Evolutionary conservation across 1,284 basidiomycete species (phyloP).

Genomic region (Marasmius fiardii): DNA sequence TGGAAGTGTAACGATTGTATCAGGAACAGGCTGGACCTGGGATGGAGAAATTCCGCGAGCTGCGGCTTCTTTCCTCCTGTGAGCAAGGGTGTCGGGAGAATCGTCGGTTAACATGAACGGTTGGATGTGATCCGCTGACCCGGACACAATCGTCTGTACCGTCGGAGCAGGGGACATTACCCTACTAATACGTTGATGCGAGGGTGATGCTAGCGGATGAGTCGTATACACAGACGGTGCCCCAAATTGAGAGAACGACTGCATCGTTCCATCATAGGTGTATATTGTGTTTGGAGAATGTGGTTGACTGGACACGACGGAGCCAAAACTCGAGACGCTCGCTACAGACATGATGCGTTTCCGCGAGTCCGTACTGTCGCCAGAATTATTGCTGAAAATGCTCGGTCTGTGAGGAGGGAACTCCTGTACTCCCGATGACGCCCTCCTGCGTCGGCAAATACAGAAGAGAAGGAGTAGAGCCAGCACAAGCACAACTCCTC

Average conservation of each 20-base stretch:
- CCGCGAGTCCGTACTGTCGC: too few species aligned
- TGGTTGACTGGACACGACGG: background rate
- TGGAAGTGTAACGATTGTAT: too few species aligned
- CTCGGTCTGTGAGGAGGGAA: background rate
- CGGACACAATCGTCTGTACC: background rate
- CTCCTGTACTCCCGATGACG: background rate
- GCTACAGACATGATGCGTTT: too few species aligned
- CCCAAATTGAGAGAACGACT: background rate
- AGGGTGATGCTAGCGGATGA: background rate
- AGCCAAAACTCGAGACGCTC: background rate
- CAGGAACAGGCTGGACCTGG: too few species aligned
- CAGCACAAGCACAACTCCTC: background rate
- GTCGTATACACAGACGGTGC: background rate
- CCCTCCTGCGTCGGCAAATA: background rate
- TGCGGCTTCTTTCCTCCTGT: background rate
- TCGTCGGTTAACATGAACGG: slow-evolving; percentile 7
- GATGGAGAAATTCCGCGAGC: too few species aligned
- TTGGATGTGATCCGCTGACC: background rate
- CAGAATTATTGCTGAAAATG: too few species aligned
- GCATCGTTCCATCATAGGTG: background rate
- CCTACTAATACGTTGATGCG: background rate
- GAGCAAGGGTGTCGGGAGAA: background rate
- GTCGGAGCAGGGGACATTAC: background rate
- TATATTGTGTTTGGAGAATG: background rate
- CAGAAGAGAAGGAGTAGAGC: background rate